Base-by-base conservation (phyloP, 164 flowering plant species). In the Paratinospora sagittata region DNA sequence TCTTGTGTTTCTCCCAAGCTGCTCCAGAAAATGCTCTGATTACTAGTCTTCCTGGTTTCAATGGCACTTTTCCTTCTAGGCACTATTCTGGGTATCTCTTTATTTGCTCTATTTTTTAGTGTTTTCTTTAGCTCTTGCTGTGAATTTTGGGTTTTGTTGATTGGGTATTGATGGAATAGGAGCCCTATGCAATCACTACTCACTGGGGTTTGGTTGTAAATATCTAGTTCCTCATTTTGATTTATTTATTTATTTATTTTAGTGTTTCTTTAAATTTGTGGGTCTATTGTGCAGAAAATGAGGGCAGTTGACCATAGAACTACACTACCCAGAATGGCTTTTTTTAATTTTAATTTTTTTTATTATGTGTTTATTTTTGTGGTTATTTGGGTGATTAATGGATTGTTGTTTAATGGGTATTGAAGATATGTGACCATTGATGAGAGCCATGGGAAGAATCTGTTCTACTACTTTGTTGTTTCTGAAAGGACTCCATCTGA, bases 81-180 rank as follows among this genome's bases (percentile, higher is more conserved):
- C 98, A 95, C 74, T 87, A 88, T 73, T 77, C 97, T 57, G 98
- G 98, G 98, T 94, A 81, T 39, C 27, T 55, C 0, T 57, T 6
- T 27, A 41, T 36, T 60, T 47, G 2, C 11, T 23, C 57, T 49
- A 13, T 17, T 49, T 49, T 49, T 17, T 1, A 13, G 9, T 49
- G 57, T 4, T 13, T 49, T 27, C n/a, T n/a, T 45, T 41, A 3
- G 0, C 57, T 63, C 4, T 37, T 61, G 19, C 45, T 39, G 45
- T 55, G 36, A 63, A 16, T 30, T 27, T 16, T 41, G 13, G 12
- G 27, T n/a, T n/a, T n/a, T n/a, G n/a, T n/a, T n/a, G n/a, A n/a
- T n/a, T n/a, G n/a, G n/a, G n/a, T n/a, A n/a, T n/a, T n/a, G n/a
- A n/a, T n/a, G n/a, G n/a, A n/a, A n/a, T n/a, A n/a, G n/a, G n/a